Base-by-base conservation (phyloP, 176 grass and related monocot genomes). In the Calamus simplicifolius region DNA sequence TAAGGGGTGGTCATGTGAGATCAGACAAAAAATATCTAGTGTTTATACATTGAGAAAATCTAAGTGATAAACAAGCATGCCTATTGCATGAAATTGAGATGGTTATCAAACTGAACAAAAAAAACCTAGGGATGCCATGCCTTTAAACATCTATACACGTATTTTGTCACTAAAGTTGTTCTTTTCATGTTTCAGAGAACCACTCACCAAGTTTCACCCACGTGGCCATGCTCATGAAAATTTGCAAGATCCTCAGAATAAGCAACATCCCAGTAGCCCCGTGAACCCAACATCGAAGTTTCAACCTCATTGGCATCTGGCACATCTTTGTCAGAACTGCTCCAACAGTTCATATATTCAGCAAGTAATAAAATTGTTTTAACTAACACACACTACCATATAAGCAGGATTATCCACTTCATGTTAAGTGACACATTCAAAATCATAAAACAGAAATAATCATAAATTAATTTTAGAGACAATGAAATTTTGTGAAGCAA, bases 241-340 rank as follows among this genome's bases (percentile, higher is more conserved):
- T 88, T 85, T 52, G 78, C 51, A 31, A 85, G 62, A 54, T 91
- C 81, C 26, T 97, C 93, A 1, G 81, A 69, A 50, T 83, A 88
- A 48, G 83, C 28, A 3, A 58, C 75, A 63, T 85, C 81, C 70
- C 85, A 89, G 6, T 75, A 97, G 59, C 68, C 91, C 62, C 80
- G 93, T 73, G 85, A 52, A 4, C 71, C 78, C 63, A 85, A 49
- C 67, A 90, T 67, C 2, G 64, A 76, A 4, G 93, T 77, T 57
- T 85, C 92, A 6, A 82, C 75, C 19, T 97, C 78, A 18, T 26
- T 60, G 18, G 79, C 69, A 54, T 82, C 82, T 3, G 82, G 82
- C 6, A 54, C 79, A 58, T 97, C 93, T 78, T 97, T 91, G 65
- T 97, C 93, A 29, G 89, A 92, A 66, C 93, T 97, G 84, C 25